phyloP scores from a whole-genome alignment of 305 asterid species.

The Fraxinus velutina region DNA sequence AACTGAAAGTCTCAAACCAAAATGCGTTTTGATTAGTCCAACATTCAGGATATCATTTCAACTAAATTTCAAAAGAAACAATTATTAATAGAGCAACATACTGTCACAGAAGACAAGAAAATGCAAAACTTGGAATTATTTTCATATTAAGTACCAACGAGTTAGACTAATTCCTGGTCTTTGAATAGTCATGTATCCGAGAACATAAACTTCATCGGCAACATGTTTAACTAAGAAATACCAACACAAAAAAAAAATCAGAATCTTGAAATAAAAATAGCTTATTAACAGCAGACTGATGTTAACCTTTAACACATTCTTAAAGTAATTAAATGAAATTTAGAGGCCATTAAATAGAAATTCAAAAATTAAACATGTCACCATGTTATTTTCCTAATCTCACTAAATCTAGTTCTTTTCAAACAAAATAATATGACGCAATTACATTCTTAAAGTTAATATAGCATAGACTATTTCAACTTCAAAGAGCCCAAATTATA shows the following conservation, averaged over 20 bases:
- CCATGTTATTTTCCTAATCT: background rate
- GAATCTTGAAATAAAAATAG: background rate
- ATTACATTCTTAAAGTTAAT: background rate
- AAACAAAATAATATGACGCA: background rate
- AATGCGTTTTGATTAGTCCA: conserved; percentile 5
- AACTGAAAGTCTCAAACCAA: conserved; percentile 45
- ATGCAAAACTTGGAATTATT: background rate
- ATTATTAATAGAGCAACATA: background rate
- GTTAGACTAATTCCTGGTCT: background rate
- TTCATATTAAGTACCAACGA: background rate
- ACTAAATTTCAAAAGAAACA: background rate
- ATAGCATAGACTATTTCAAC: background rate
- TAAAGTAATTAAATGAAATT: background rate
- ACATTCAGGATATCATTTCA: background rate
- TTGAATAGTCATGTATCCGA: background rate
- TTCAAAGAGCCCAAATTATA: background rate
- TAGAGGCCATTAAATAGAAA: background rate
- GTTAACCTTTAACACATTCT: background rate
- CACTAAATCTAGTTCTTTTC: background rate
- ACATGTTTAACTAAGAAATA: conserved; percentile 3
- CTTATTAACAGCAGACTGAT: background rate
- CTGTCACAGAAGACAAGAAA: background rate
- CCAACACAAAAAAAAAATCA: background rate
- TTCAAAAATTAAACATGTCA: background rate
- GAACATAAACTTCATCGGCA: conserved; percentile 3